phyloP scores from a whole-genome alignment of 73 alveolate species.

The Paramecium tetraurelia region DNA sequence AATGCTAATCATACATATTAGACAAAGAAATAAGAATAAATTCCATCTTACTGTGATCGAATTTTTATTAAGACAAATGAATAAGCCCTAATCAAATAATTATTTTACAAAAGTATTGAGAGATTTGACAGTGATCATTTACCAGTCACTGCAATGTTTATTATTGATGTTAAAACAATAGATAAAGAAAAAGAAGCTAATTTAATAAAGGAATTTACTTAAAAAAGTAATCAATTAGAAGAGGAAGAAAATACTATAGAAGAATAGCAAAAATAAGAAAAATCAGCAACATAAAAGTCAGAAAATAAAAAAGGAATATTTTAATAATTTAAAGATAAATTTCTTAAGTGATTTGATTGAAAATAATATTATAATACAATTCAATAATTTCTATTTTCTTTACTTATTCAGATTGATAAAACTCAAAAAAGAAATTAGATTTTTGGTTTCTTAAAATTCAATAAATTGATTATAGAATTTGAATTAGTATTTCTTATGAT shows the following conservation, averaged over 20 bases:
- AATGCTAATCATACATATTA: slow-evolving; percentile 79
- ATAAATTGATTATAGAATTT: too few species aligned
- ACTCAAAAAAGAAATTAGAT: too few species aligned
- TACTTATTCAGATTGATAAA: too few species aligned
- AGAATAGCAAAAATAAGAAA: not conserved
- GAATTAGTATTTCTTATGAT: too few species aligned
- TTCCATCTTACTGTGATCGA: slow-evolving; percentile 97
- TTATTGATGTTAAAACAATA: not conserved
- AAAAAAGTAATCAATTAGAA: not conserved
- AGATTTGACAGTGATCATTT: slow-evolving; percentile 33
- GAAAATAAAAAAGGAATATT: not conserved
- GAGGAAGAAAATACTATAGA: not conserved
- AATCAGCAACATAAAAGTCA: not conserved
- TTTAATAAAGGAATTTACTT: not conserved
- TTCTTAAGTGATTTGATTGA: not conserved
- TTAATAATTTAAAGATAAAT: not conserved
- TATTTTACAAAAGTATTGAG: not conserved
- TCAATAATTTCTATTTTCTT: too few species aligned
- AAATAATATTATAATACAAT: not conserved
- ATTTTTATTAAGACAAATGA: slow-evolving; percentile 55
- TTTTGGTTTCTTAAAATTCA: too few species aligned
- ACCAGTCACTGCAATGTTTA: not conserved
- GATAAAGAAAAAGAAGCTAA: not conserved
- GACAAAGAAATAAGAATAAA: slow-evolving; percentile 81
- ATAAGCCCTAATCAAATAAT: not conserved